phyloP scores from a whole-genome alignment of 768 basidiomycete genomes.

The Mycena belliarum region DNA sequence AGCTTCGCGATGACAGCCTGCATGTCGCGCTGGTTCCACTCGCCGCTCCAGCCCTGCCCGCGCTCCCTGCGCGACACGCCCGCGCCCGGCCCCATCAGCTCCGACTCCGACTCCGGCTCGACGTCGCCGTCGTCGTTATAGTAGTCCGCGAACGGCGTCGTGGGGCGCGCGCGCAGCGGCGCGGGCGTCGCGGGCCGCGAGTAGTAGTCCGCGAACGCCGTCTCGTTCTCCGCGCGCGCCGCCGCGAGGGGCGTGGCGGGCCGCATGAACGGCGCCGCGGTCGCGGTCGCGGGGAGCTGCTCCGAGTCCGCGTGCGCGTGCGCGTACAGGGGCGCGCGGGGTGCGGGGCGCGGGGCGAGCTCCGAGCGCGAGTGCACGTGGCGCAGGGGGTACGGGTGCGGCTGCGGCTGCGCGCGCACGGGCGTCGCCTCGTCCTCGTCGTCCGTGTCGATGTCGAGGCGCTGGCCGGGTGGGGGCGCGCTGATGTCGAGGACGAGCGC shows the following conservation, averaged over 20 bases:
- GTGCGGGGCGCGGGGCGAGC: conserved; percentile 4
- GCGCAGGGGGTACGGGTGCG: background rate
- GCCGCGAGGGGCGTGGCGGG: background rate
- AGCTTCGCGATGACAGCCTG: conserved; percentile 29
- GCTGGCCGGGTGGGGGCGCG: background rate
- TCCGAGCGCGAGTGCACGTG: conserved; percentile 4
- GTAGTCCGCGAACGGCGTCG: background rate
- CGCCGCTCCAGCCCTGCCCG: conserved; percentile 30
- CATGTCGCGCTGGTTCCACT: conserved; percentile 30
- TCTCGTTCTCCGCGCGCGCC: background rate
- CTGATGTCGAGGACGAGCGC: conserved; percentile 15
- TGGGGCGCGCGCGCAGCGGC: background rate
- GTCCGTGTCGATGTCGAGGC: background rate
- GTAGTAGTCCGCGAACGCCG: background rate
- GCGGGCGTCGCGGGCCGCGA: background rate
- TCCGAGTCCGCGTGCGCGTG: background rate
- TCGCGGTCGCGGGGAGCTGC: background rate
- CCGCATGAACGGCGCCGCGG: too few relatives aligned
- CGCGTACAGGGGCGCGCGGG: background rate
- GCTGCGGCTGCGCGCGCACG: background rate
- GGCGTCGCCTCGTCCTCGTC: conserved; percentile 12
- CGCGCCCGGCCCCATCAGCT: too few relatives aligned
- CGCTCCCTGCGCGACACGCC: conserved; percentile 27
- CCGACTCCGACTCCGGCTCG: background rate
- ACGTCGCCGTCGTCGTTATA: background rate